phyloP scores from a whole-genome alignment of 2,329 filamentous ascomycete species.

The Fusarium newnesense region DNA sequence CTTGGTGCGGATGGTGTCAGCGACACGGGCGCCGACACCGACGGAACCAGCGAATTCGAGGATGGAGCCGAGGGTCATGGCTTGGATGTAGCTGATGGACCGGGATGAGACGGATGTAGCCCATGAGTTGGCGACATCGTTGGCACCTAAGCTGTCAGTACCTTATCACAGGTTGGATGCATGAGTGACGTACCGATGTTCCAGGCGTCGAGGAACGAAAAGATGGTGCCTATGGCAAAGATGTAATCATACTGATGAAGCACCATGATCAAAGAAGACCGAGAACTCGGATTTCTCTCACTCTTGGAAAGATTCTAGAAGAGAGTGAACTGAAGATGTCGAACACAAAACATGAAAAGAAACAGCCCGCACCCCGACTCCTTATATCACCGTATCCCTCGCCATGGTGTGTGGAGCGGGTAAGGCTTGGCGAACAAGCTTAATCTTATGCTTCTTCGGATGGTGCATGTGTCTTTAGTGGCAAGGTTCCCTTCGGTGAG shows the following conservation, averaged over 20 bases:
- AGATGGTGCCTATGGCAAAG: conserved; percentile 72
- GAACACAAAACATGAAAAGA: neutral
- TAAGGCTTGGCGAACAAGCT: conserved; percentile 43
- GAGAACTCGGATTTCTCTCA: conserved; percentile 10
- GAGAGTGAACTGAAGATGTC: conserved; percentile 19
- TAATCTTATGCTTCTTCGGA: conserved; percentile 42
- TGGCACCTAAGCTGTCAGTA: conserved; percentile 36
- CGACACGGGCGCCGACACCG: conserved; percentile 68
- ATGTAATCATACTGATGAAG: conserved; percentile 69
- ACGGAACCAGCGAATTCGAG: conserved; percentile 72
- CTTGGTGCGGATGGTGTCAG: conserved; percentile 71
- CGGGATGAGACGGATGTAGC: conserved; percentile 78
- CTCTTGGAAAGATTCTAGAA: conserved; percentile 14
- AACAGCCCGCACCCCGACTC: conserved; percentile 4
- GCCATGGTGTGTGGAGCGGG: conserved; percentile 24
- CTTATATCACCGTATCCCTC: conserved; percentile 36
- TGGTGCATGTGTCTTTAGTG: neutral
- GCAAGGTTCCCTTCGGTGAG: conserved; percentile 1
- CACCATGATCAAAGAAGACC: conserved; percentile 27
- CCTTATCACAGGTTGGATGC: neutral
- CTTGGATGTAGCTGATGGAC: conserved; percentile 70
- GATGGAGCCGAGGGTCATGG: conserved; percentile 66
- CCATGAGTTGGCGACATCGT: conserved; percentile 81
- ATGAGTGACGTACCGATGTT: conserved; percentile 62
- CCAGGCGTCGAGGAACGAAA: conserved; percentile 72